phyloP scores from a whole-genome alignment of 2,329 filamentous ascomycete genomes.

The Chaetomiaceae sp. region DNA sequence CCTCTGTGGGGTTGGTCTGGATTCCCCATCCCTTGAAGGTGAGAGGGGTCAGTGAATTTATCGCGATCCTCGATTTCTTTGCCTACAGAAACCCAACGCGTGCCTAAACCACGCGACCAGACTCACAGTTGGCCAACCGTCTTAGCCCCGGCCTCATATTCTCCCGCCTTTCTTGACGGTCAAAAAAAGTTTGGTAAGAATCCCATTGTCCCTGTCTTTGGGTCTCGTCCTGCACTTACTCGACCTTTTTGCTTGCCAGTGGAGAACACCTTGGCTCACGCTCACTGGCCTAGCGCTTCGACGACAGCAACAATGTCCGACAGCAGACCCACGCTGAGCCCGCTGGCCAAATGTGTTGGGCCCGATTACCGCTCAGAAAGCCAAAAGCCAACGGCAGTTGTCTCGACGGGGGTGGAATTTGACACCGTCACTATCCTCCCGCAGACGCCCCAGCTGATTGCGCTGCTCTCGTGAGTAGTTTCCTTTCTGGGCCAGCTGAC shows the following conservation, averaged over 20 bases:
- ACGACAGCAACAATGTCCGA: slow-evolving; percentile 32
- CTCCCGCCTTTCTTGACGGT: background rate
- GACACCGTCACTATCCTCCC: slow-evolving; percentile 86
- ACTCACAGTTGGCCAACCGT: too few species aligned
- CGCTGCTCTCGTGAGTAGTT: slow-evolving; percentile 82
- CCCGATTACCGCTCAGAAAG: slow-evolving; percentile 71
- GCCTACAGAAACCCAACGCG: background rate
- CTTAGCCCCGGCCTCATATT: too few species aligned
- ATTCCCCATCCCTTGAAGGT: background rate
- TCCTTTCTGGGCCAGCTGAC: slow-evolving; percentile 12
- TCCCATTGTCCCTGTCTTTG: background rate
- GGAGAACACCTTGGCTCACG: slow-evolving; percentile 8
- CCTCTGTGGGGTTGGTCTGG: slow-evolving; percentile 14
- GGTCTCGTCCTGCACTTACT: background rate
- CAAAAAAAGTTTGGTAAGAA: background rate
- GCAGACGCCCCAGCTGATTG: slow-evolving; percentile 95
- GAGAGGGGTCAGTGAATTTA: slow-evolving; percentile 6
- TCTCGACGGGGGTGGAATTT: slow-evolving; percentile 75
- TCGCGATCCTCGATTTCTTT: background rate
- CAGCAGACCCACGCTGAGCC: slow-evolving; percentile 33
- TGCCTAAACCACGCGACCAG: background rate
- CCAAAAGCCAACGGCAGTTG: slow-evolving; percentile 80
- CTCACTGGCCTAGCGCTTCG: background rate
- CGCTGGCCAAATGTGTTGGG: slow-evolving; percentile 63
- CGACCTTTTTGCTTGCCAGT: background rate